Evolutionary conservation across 1,139 yeast genomes (phyloP).

Genomic region (Yamadazyma conglobata): DNA sequence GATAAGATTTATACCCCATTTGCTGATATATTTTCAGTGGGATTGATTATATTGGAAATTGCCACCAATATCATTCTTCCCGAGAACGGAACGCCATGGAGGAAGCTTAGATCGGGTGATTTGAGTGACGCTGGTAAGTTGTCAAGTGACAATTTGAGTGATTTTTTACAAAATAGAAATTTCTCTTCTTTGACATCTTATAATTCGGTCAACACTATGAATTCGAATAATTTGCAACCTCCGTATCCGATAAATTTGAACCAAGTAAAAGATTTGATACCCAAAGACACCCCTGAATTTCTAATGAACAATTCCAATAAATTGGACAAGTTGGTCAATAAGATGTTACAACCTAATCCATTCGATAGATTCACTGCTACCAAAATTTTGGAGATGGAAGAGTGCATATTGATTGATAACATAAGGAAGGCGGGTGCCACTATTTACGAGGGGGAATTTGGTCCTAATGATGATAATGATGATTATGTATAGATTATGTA

Average conservation of each 20-base stretch:
- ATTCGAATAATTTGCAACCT: slow-evolving; percentile 12
- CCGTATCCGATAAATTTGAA: slow-evolving; percentile 10
- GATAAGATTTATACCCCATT: slow-evolving; percentile 82
- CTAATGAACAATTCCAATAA: slow-evolving; percentile 70
- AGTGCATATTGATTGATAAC: slow-evolving; percentile 73
- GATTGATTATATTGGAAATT: slow-evolving; percentile 86
- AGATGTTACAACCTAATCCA: slow-evolving; percentile 92
- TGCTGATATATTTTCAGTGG: slow-evolving; percentile 92
- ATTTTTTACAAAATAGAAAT: slow-evolving; percentile 40
- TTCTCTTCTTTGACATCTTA: slow-evolving; percentile 36
- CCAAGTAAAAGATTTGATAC: slow-evolving; percentile 37
- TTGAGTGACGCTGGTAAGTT: slow-evolving; percentile 90
- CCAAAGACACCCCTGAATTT: slow-evolving; percentile 84
- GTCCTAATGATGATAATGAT: slow-evolving; percentile 47
- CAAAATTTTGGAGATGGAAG: slow-evolving; percentile 63
- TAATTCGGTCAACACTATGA: slow-evolving; percentile 16
- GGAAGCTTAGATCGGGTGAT: slow-evolving; percentile 91
- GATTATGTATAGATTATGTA: slow-evolving; percentile 7
- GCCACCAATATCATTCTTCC: slow-evolving; percentile 96
- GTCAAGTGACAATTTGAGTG: slow-evolving; percentile 52
- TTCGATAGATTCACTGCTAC: slow-evolving; percentile 74
- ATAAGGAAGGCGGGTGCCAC: slow-evolving; percentile 93
- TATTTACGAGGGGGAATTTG: slow-evolving; percentile 93
- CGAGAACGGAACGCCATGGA: slow-evolving; percentile 97
- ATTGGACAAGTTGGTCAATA: slow-evolving; percentile 74